A percentile compares a stretch with the other conserved stretches of the same genome.
These are phyloP conservation scores for Phytophthora brassicae DNA, from an alignment of 352 stramenopile species.

Conservation along the genomic window DNA sequence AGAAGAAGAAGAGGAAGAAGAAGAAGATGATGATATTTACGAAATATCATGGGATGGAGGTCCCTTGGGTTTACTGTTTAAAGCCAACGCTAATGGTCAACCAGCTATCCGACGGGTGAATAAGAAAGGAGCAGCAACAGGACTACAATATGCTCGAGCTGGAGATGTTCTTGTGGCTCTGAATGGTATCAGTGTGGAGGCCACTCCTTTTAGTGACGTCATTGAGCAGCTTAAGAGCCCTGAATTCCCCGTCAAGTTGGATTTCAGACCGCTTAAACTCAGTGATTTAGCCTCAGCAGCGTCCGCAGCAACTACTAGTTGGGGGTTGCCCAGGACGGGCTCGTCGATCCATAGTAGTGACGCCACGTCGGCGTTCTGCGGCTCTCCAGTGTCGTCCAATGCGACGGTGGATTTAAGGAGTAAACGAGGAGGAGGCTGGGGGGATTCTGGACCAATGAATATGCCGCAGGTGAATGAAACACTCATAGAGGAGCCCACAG, in stretches of 20 bases:
- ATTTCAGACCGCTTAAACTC: slow-evolving; percentile 66
- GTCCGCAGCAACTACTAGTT: slow-evolving; percentile 19
- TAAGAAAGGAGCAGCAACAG: slow-evolving; percentile 63
- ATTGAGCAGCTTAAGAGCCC: slow-evolving; percentile 66
- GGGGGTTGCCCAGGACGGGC: slow-evolving; percentile 23
- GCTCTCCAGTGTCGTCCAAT: slow-evolving; percentile 34
- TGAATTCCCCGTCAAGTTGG: slow-evolving; percentile 62
- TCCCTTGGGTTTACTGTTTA: slow-evolving; percentile 76
- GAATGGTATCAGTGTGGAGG: slow-evolving; percentile 55
- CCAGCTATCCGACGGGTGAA: slow-evolving; percentile 76
- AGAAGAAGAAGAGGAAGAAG: slow-evolving; percentile 54
- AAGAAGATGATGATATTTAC: slow-evolving; percentile 72
- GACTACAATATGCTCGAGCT: slow-evolving; percentile 59
- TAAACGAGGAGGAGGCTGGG: slow-evolving; percentile 26
- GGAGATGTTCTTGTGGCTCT: slow-evolving; percentile 79
- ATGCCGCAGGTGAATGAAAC: slow-evolving; percentile 27
- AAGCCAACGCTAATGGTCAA: slow-evolving; percentile 46
- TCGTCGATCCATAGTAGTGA: slow-evolving; percentile 43
- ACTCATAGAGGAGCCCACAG: slow-evolving; percentile 23
- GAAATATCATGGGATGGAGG: slow-evolving; percentile 70
- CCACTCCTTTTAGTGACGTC: slow-evolving; percentile 59
- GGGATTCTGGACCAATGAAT: slow-evolving; percentile 9
- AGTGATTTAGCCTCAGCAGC: slow-evolving; percentile 32
- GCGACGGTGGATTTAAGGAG: slow-evolving; percentile 32
- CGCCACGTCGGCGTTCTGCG: slow-evolving; percentile 29